Evolutionary conservation across 208 protist species (phyloP).

Genomic region (Leishmania tarentolae): DNA sequence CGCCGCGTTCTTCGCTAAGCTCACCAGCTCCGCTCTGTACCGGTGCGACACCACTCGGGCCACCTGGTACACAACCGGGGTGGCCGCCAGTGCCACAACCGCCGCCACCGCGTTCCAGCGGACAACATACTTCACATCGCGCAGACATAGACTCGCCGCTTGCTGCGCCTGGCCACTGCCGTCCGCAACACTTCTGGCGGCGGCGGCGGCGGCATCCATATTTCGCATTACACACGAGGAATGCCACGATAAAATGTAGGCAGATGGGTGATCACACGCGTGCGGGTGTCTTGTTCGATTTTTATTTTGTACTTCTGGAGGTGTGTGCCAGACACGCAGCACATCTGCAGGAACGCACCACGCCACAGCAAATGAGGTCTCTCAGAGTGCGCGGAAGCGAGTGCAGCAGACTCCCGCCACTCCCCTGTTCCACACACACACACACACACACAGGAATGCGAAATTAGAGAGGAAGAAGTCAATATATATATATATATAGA

Average conservation of each 20-base stretch:
- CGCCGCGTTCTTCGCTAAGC: constrained; percentile 24
- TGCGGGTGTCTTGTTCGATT: no score
- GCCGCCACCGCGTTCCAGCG: constrained; percentile 40
- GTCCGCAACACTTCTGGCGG: neutral
- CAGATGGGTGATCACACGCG: neutral
- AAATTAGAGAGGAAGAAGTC: neutral
- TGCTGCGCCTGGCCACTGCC: constrained; percentile 2
- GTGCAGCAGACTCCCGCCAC: neutral
- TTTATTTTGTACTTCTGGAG: no score
- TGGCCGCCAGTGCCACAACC: constrained; percentile 35
- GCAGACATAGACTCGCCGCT: constrained; percentile 17
- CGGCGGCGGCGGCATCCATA: neutral
- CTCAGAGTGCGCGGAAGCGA: no score
- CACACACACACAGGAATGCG: neutral
- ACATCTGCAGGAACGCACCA: no score
- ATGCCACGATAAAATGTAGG: neutral
- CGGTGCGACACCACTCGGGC: constrained; percentile 28
- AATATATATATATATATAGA: no score
- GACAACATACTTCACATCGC: constrained; percentile 28
- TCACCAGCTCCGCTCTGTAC: constrained; percentile 35
- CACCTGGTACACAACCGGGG: constrained; percentile 38
- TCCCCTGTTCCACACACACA: neutral
- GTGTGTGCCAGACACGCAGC: no score
- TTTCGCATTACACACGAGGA: neutral
- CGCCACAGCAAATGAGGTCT: no score